Evolutionary conservation across 2,329 filamentous ascomycete genomes (phyloP).

Genomic region (Tolypocladium tropicale): DNA sequence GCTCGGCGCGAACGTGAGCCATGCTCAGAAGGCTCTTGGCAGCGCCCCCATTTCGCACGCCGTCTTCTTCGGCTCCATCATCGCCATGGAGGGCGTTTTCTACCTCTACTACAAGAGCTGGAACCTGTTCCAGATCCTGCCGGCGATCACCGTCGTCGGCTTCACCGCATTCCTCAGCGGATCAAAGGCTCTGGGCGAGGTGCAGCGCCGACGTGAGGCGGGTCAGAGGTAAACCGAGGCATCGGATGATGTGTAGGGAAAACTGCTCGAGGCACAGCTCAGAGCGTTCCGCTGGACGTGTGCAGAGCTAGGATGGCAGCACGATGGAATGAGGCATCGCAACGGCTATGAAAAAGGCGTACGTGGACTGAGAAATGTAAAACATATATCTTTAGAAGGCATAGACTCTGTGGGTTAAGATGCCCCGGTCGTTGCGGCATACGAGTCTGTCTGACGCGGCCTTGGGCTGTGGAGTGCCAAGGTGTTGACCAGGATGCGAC

Average conservation of each 20-base stretch:
- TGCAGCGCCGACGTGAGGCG: constrained; percentile 76
- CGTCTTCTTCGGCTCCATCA: constrained; percentile 76
- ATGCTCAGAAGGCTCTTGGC: constrained; percentile 64
- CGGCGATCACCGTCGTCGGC: constrained; percentile 57
- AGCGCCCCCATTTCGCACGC: constrained; percentile 71
- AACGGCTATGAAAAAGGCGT: not conserved
- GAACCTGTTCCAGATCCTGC: constrained; percentile 85
- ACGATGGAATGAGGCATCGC: not conserved
- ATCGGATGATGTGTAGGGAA: not conserved
- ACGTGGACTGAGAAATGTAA: not conserved
- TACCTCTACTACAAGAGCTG: constrained; percentile 88
- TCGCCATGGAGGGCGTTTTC: constrained; percentile 85
- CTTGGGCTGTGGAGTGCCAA: not conserved
- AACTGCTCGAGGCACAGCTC: not conserved
- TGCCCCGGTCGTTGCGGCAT: not conserved
- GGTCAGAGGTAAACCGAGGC: constrained; percentile 44
- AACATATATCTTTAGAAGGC: not conserved
- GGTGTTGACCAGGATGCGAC: not conserved
- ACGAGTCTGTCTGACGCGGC: not conserved
- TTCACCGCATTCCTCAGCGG: constrained; percentile 74
- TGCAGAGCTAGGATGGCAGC: not conserved
- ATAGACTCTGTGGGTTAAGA: not conserved
- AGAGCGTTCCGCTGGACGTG: too few species aligned
- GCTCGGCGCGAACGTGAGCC: constrained; percentile 73
- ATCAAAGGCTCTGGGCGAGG: constrained; percentile 81